Evolutionary conservation across 2,329 filamentous ascomycete species (phyloP), one percentile per base, ranked within the genome.

Genomic region (Clonostachys byssicola): DNA sequence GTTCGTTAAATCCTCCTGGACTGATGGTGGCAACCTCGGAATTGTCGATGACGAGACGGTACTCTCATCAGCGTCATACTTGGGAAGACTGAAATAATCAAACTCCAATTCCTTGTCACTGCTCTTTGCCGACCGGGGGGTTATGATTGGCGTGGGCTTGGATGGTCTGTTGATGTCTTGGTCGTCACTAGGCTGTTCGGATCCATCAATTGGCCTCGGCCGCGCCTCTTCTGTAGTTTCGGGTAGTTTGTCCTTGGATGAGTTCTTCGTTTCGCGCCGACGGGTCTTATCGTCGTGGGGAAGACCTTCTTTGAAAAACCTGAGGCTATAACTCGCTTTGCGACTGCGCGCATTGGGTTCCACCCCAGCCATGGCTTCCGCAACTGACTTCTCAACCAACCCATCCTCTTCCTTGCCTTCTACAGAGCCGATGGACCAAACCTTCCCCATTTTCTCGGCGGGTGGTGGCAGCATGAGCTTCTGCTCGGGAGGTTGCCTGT

Each of bases 231-330:
- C 71, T 4, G 61, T 59, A 2, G 64, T 63, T 7, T 68, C 54
- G 1, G 66, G 56, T 17, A 68, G 58, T 51, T 68, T 76, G 13
- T 79, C 74, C 46, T 68, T 69, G 10, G 56, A 52, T 0, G 55
- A 51, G 5, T 56, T 51, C 42, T 57, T 68, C 34, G 62, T 61
- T n/a, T 39, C 36, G 54, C 74, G 77, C 54, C 74, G 77, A 54
- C 76, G 78, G 40, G 64, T 59, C 57, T 77, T 78, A 41, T 85
- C 80, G 46, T 83, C 77, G 4, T 63, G 60, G n/a, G 80, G 80
- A 16, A 85, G 65, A 34, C 80, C 82, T 61, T 86, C 81, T 51
- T 81, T 83, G 69, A 86, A 86, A 56, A 86, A 83, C 3, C 83
- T 74, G 49, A 86, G 66, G 53, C 80, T 84, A 61, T 86, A 82